These are phyloP conservation scores for Bipolaris victoriae DNA, from an alignment of 2,329 filamentous ascomycete genomes.

Conservation along the genomic window DNA sequence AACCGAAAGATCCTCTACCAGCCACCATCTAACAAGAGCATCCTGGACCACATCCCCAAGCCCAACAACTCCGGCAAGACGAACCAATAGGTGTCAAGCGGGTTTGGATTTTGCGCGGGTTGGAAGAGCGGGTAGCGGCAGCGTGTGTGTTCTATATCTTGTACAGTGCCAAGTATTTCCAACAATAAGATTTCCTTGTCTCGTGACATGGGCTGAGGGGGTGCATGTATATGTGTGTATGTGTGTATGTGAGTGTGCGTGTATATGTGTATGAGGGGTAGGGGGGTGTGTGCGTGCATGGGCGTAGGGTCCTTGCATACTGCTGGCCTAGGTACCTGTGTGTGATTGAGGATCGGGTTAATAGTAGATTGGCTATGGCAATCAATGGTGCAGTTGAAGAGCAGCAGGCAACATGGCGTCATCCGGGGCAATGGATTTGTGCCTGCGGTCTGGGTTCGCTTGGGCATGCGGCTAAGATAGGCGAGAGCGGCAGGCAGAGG, in stretches of 20 bases:
- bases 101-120: conserved; percentile 27
- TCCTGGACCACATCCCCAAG: conserved; percentile 41
- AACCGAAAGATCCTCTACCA: conserved; percentile 90
- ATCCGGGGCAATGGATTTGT: background rate
- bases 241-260: background rate
- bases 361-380: background rate
- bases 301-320: background rate
- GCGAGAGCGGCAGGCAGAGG: conserved; percentile 12
- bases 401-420: background rate
- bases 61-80: conserved; percentile 41
- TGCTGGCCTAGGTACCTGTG: background rate
- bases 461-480: conserved; percentile 18
- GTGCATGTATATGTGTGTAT: background rate
- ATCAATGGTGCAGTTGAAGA: background rate
- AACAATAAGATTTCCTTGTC: conserved; percentile 39
- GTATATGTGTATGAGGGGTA: no score
- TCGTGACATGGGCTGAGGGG: conserved; percentile 4
- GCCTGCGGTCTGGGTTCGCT: background rate
- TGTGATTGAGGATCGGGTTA: no score
- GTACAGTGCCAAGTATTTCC: conserved; percentile 48
- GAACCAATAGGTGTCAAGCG: conserved; percentile 36
- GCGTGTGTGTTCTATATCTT: conserved; percentile 49
- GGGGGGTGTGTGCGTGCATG: background rate
- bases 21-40: conserved; percentile 62
- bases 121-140: conserved; percentile 30